Base-by-base conservation (phyloP, 371 early-diverging fungal species). In the Mucor racemosus region DNA sequence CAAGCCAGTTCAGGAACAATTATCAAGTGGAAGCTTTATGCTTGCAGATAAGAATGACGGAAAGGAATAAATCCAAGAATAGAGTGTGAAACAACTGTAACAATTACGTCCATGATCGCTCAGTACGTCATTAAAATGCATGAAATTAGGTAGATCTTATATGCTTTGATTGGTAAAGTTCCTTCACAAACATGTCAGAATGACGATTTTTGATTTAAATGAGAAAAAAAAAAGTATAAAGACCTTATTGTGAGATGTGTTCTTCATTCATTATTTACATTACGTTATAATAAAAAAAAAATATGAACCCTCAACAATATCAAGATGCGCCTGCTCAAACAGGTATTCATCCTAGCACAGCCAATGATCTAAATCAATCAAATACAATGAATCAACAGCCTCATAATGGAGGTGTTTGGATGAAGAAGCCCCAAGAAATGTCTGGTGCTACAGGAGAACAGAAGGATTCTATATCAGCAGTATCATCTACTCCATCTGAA, bases 401-500 rank as follows among this genome's bases (percentile, higher is more conserved):
- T 9, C 48, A 26, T 26, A n/a, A 62, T 6, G 48, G 40, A 14
- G 53, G 33, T n/a, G 13, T 62, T 33, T 31, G 19, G 17, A 26
- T 31, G 6, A 62, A 62, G 34, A 48, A 62, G 36, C 34, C 61
- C n/a, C 34, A 35, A 48, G 17, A 38, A 26, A 31, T 33, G 26
- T 13, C 15, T 36, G 21, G 17, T 36, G 55, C 13, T 54, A 9
- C 10, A 7, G 7, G 39, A 19, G 21, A 48, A 19, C 48, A 53
- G 26, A 31, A 10, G 17, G 41, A 55, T 17, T 21, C 19, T 35
- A 5, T 36, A 6, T 64, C 64, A 38, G 38, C 65, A 0, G n/a
- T 48, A 0, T 67, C 61, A 21, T 67, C 67, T 11, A 67, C 67
- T 4, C 67, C 36, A 1, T 60, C 67, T 34, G 67, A 67, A 56